Evolutionary conservation across 148 eudicot genomes (phyloP), one percentile per base, ranked within the genome.

Genomic region (Salicornia ramosissima): DNA sequence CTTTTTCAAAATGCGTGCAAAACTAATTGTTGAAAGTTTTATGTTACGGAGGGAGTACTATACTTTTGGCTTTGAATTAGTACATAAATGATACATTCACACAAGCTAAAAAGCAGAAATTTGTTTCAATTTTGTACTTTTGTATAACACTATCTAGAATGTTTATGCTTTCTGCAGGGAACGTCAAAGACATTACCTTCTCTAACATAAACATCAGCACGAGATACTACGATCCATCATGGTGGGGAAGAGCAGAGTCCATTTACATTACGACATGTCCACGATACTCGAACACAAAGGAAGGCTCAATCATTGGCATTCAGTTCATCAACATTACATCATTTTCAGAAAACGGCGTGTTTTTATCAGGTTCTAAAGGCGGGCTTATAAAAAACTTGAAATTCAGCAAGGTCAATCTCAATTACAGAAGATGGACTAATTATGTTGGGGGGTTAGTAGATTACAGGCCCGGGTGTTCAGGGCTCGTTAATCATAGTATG

Each of bases 241-340:
- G 98, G 98, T 93, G 98, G 98, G 98, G 98, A 45, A 85, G 98
- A 78, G 96, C 97, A 13, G 98, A 93, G 59, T 97, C 98, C 10
- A 88, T 93, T 11, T 93, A 90, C 60, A 74, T 93, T 52, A 93
- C 98, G 34, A 85, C 96, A 47, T 93, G 98, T 67, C 92, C 96
- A 51, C 77, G 98, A 19, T 34, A 80, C 78, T 12, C 56, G 31
- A 57, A 70, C 22, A 68, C 87, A 12, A 87, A 68, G 45, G 74
- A 86, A 49, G 98, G 98, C 29, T 78, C 86, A 51, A 90, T 90
- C 68, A 85, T 92, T 22, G 82, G 82, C 70, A 49, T 93, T 33
- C 78, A 63, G 59, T 88, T 93, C 75, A 77, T 90, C 72, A 93
- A 93, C 84, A 88, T 93, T 50, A 90, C 92, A 52, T 71, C 95